Base-by-base conservation (phyloP, 129 eudicot species). In the Lactuca saligna region DNA sequence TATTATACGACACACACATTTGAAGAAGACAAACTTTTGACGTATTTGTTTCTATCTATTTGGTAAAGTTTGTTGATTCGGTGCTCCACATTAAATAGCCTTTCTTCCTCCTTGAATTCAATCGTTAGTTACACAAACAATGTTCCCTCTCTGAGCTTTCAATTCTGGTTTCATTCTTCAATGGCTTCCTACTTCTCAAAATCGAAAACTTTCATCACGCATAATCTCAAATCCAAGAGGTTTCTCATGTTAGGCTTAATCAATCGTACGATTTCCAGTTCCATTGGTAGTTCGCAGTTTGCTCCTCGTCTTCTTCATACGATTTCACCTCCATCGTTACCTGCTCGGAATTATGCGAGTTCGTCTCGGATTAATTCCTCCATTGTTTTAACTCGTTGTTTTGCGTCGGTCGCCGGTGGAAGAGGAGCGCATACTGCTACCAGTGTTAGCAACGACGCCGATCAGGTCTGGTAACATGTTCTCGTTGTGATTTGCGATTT, bases 161-260 rank as follows among this genome's bases (percentile, higher is more conserved):
- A 12, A 42, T 46, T 12, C 15, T 46, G 51, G 51, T 75, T 20
- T 35, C 62, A 12, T 31, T 34, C 75, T n/a, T 31, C 74, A 78
- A 78, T 78, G 82, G 78, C 78, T 7, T 17, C 73, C 44, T 65
- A 1, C 38, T 78, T 78, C 32, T 61, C 70, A 13, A 72, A 72
- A 72, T 72, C 82, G 20, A 72, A 51, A 48, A 32, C 56, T 17
- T 20, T 41, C 25, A 58, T 78, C 68, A 65, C 4, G 37, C 68
- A 38, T 3, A 57, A 33, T 20, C 68, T 71, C 67, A 65, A 78
- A 20, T 57, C 54, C 31, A 72, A 13, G 9, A 65, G 41, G 53
- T 7, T 51, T 50, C 63, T 65, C 16, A 39, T 46, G 48, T 57
- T 37, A 6, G n/a, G 48, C 31, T 12, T 46, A 54, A 71, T 31